Evolutionary conservation across 2,329 filamentous ascomycete species (phyloP), one percentile per base, ranked within the genome.

Genomic region (Neoarthrinium moseri): DNA sequence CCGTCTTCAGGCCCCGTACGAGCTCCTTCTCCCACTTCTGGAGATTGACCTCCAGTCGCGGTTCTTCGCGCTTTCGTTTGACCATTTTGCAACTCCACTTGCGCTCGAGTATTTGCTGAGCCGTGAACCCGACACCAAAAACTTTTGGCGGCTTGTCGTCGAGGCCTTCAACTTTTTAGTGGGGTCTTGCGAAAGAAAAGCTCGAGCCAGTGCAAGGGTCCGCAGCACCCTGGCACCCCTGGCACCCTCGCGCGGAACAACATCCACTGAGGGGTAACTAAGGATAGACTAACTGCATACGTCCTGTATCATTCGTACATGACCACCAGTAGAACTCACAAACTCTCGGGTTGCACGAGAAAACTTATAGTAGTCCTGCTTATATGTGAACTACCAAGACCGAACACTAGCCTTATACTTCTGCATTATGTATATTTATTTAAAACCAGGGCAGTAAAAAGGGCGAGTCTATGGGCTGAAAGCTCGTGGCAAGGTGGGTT

Each of bases 41-140:
- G n/a, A 84, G 68, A 50, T 74, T 72, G 7, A 74, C 69, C 7
- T 74, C 68, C 36, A 81, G 64, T 46, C 62, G 68, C 23, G 68
- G 64, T 36, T 75, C 71, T 47, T 61, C 54, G 48, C 78, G 71
- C 68, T 83, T 83, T 53, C 81, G 71, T 68, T 85, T 85, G 27
- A 72, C 68, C 79, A 83, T 82, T 24, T 26, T 61, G 86, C 82
- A 22, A 84, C 62, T 2, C 89, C 88, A 72, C 94, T 95, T 51
- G 89, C 89, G 51, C 92, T 95, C 70, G 92, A 88, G 78, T 84
- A 87, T 33, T 88, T 92, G 56, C 6, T 35, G 11, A 13, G 35
- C 17, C 20, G 35, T 38, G 18, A 21, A 6, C 4, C 12, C 20
- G 2, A n/a, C 12, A 15, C 15, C 12, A 5, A 41, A 20, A 29